Base-by-base conservation (phyloP, 257 asterid genomes). In the Henckelia pumila region DNA sequence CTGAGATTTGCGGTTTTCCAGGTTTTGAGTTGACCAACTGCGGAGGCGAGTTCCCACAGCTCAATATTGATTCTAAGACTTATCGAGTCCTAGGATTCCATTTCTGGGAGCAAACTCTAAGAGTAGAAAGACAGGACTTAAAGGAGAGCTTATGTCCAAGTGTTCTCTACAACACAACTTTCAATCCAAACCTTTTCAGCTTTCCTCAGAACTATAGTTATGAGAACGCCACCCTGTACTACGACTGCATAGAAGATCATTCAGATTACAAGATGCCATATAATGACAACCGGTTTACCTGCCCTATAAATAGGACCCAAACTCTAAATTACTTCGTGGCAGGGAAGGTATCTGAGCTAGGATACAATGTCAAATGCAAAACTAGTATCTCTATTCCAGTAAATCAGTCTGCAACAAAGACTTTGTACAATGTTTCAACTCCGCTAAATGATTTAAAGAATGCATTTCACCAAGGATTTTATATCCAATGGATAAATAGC, bases 101-200 rank as follows among this genome's bases (percentile, higher is more conserved):
- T 0, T 5, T 0, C 13, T 2, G 11, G 1, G 13, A 0, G 1
- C 8, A 64, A 7, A 64, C 59, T 1, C 6, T 76, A 0, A 64
- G 5, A 0, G 66, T 83, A 16, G 76, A 82, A 6, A 76, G 85
- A 57, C 56, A 69, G 14, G 86, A 81, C 73, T 59, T 83, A 3
- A 35, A 1, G 35, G 25, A 13, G n/a, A 1, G 3, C 26, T 0
- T 2, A 26, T 83, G 88, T 55, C 74, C 76, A 17, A 17, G 37
- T 0, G 13, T 2, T 11, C 69, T 56, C 29, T 5, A 29, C 7
- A 70, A 72, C 16, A 64, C 75, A 19, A 25, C 68, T 57, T 60
- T 75, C 17, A 55, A 71, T 32, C 68, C 13, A 0, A 69, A 24
- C 66, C 37, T 68, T 40, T 77, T 82, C 53, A 56, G 33, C 33